Evolutionary conservation across 768 basidiomycete genomes (phyloP), one percentile per base, ranked within the genome.

Genomic region (Russula vinacea): DNA sequence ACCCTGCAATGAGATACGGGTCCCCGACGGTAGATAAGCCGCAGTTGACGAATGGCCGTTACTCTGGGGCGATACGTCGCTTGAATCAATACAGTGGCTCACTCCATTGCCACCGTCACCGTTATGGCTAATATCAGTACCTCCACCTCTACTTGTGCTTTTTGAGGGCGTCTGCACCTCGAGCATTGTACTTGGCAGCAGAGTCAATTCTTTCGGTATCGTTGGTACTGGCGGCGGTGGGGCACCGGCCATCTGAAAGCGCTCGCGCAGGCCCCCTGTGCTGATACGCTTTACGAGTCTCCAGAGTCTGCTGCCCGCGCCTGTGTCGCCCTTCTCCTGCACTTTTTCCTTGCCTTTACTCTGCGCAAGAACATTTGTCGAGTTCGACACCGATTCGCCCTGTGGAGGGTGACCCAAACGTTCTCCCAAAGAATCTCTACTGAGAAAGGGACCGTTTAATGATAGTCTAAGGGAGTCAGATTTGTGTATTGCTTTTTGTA

Each of bases 251-350:
- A 62, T 50, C n/a, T 66, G 54, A 66, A 80, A 84, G 68, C 79
- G 83, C 19, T 89, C 88, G 61, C 84, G 80, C 49, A 89, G 73
- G 10, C 79, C 84, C 9, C 85, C 84, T 0, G 83, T 80, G 64
- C 86, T 88, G 64, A 90, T 83, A 45, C 85, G 79, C 72, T 87
- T 89, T 79, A 90, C 79, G 56, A 90, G 71, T 73, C 80, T 86
- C 86, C 86, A 89, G 2, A 89, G 72, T 68, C 78, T 84, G 55
- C 77, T 78, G 4, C 68, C 68, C 3, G 69, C 65, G 5, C 74
- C 72, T 0, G 69, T 60, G 1, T 77, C 76, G 0, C 69, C 68
- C 13, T 56, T 62, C 37, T 76, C 76, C 2, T 75, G 74, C 8
- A 63, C 56, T 22, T 49, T 65, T 17, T 69, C 72, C 62, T 68